Evolutionary conservation across 371 early-diverging fungal species (phyloP), one percentile per base, ranked within the genome.

Genomic region (Paraphysoderma sedebokerense): DNA sequence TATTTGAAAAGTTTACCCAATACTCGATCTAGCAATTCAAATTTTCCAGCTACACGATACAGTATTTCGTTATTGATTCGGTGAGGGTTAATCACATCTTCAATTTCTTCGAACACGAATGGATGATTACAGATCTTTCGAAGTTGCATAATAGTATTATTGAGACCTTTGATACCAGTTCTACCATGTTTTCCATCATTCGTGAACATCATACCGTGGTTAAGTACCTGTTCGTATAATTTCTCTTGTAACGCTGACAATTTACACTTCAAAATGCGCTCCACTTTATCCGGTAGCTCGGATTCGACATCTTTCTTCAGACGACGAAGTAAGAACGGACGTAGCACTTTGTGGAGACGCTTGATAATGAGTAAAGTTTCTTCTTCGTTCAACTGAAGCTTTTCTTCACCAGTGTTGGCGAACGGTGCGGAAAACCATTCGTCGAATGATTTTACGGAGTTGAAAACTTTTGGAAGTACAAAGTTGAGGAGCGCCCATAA

Each of bases 101-200:
- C 98, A 0, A 98, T 98, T 51, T 91, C 93, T 37, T 83, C 81
- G 64, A 93, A 96, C 4, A 98, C 89, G 63, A 85, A 98, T 12
- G 99, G 99, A 65, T 99, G 99, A 65, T 98, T 98, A 63, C 98
- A 98, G 47, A 98, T 88, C 65, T 98, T 99, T 38, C 98, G 80
- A 38, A 99, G 74, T 65, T 99, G 97, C 98, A 99, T 97, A 50
- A 99, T 84, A 3, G 92, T 80, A 74, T 98, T 99, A 72, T 85
- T 92, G 47, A 93, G 63, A 38, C 87, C 85, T 53, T 84, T 83
- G 50, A 84, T 76, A 26, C 79, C 79, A 17, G 57, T 39, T n/a
- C n/a, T n/a, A n/a, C 6, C n/a, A 19, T 28, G 42, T 29, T 48
- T 50, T 63, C 70, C 66, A 28, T 63, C 66, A 27, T 70, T 74